Evolutionary conservation across 352 stramenopile species (phyloP).

Genomic region (Phytophthora hibernalis): DNA sequence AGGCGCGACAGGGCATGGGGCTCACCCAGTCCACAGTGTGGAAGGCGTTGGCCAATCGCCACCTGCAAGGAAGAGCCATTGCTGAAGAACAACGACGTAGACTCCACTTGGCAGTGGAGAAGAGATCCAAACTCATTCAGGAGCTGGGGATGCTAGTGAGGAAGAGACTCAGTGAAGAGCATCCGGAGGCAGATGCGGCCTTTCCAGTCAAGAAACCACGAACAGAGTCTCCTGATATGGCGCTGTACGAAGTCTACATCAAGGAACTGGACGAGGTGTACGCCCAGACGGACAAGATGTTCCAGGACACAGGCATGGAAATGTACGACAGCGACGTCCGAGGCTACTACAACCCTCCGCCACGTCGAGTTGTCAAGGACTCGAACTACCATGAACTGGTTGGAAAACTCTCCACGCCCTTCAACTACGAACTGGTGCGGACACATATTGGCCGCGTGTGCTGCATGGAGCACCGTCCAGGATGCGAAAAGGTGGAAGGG

Average conservation of each 20-base stretch:
- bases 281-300: constrained; percentile 25
- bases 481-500: constrained; percentile 19
- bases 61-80: constrained; percentile 24
- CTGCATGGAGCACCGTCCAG: constrained; percentile 21
- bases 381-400: constrained; percentile 26
- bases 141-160: constrained; percentile 22
- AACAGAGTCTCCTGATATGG: constrained; percentile 19
- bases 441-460: background rate
- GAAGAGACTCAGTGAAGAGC: constrained; percentile 32
- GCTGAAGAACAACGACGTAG: constrained; percentile 28
- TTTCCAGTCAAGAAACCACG: constrained; percentile 16
- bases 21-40: constrained; percentile 14
- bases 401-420: constrained; percentile 26
- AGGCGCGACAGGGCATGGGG: constrained; percentile 2
- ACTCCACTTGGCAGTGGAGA: constrained; percentile 27
- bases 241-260: constrained; percentile 32
- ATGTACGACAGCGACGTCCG: background rate
- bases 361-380: background rate
- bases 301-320: constrained; percentile 2
- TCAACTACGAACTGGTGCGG: constrained; percentile 23
- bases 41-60: constrained; percentile 29
- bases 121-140: constrained; percentile 19
- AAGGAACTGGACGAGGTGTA: constrained; percentile 40
- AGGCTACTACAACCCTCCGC: constrained; percentile 1
- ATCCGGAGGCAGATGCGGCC: background rate